These are phyloP conservation scores for Porodaedalea pini DNA, from an alignment of 1,284 basidiomycete genomes.

Conservation along the genomic window DNA sequence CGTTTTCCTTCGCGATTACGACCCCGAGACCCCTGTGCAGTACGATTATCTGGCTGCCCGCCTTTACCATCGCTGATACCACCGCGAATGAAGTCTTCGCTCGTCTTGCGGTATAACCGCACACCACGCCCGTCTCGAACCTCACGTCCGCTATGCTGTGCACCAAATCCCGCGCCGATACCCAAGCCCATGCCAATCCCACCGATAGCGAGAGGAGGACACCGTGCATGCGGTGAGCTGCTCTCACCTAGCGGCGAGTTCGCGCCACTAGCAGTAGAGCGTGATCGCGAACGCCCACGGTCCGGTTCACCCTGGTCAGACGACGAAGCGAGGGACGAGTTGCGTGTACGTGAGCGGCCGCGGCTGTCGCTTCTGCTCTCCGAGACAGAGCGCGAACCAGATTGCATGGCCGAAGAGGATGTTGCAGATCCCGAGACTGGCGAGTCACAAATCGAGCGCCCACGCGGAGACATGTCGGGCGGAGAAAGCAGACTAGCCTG, in stretches of 20 bases:
- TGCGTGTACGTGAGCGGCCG: constrained; percentile 19
- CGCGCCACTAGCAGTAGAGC: constrained; percentile 17
- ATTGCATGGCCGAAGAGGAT: constrained; percentile 6
- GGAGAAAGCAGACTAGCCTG: constrained; percentile 14
- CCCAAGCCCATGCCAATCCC: constrained; percentile 5
- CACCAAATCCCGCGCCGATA: constrained; percentile 10
- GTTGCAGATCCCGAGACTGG: constrained; percentile 16
- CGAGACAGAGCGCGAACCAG: constrained; percentile 14
- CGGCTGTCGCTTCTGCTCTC: constrained; percentile 18
- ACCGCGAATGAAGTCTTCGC: constrained; percentile 17
- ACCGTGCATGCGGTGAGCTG: constrained; percentile 8
- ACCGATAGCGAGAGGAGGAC: constrained; percentile 2
- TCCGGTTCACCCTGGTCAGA: constrained; percentile 13
- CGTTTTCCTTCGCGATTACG: constrained; percentile 15
- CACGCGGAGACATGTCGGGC: constrained; percentile 17
- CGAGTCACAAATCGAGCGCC: constrained; percentile 12
- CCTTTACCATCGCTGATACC: background rate
- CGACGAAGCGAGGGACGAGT: constrained; percentile 15
- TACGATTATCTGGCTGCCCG: background rate
- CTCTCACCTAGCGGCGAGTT: constrained; percentile 17
- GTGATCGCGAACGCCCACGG: constrained; percentile 16
- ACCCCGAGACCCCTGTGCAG: background rate
- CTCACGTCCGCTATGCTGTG: constrained; percentile 17
- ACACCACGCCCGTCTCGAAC: constrained; percentile 18
- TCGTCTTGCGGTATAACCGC: constrained; percentile 21